Evolutionary conservation across 768 basidiomycete species (phyloP).

Genomic region (Baorangia bicolor): DNA sequence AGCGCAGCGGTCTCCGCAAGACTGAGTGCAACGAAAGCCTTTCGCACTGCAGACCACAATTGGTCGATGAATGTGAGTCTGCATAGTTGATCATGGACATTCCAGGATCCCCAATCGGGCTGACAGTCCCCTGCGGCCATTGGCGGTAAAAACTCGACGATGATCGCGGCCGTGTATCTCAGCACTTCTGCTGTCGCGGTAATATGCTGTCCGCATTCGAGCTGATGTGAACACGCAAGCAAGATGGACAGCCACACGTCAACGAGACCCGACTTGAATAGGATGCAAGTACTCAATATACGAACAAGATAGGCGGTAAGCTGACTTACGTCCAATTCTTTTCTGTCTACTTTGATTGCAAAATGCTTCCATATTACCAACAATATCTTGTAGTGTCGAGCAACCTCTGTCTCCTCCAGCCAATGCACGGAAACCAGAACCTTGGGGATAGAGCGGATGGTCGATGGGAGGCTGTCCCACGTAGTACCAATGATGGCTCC

Average conservation of each 20-base stretch:
- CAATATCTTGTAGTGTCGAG: constrained; percentile 38
- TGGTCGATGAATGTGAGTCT: constrained; percentile 41
- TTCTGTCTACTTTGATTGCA: constrained; percentile 18
- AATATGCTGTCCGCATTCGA: constrained; percentile 38
- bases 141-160: constrained; percentile 38
- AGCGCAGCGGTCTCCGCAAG: constrained; percentile 45
- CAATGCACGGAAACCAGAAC: constrained; percentile 30
- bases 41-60: constrained; percentile 53
- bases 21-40: constrained; percentile 42
- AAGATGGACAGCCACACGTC: constrained; percentile 57
- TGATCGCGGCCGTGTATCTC: constrained; percentile 32
- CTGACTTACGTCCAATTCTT: constrained; percentile 27
- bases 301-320: background rate
- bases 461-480: constrained; percentile 24
- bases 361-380: constrained; percentile 38
- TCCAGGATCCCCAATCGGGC: constrained; percentile 23
- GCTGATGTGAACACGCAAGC: constrained; percentile 46
- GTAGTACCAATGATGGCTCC: constrained; percentile 39
- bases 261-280: constrained; percentile 38
- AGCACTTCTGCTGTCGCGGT: constrained; percentile 37
- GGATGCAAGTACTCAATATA: constrained; percentile 3
- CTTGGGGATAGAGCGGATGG: constrained; percentile 27
- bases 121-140: background rate
- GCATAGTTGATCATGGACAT: constrained; percentile 32
- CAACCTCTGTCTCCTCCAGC: constrained; percentile 41